A percentile compares a stretch with the other conserved stretches of the same genome.
Conservation (phyloP, 2,329 filamentous ascomycete species). For the Pezicula radicicola region DNA sequence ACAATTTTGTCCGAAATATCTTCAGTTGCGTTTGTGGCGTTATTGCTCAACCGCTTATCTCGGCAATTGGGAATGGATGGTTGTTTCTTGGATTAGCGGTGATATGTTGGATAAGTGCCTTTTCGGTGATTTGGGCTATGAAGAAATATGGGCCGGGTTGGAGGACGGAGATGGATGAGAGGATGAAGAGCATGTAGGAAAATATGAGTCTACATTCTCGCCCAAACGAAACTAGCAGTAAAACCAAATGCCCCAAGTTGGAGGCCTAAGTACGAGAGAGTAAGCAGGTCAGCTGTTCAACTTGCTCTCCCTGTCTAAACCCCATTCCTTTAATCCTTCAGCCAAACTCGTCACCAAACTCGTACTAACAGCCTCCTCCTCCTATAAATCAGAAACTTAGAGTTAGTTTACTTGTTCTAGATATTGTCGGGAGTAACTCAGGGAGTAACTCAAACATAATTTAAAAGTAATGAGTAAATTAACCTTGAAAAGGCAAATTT, state of each 20-base stretch:
- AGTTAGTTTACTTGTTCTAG: no score
- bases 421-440: no score
- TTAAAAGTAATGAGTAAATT: no score
- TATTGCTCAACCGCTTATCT: slow-evolving; percentile 67
- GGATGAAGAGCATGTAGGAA: slow-evolving; percentile 11
- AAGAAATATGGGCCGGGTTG: slow-evolving; percentile 58
- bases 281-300: no score
- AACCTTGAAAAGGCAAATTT: no score
- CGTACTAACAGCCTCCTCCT: slow-evolving; percentile 20
- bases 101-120: slow-evolving; percentile 54
- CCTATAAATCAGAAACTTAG: no score
- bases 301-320: not conserved
- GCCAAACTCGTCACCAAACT: slow-evolving; percentile 17
- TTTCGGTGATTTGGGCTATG: slow-evolving; percentile 57
- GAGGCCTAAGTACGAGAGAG: no score
- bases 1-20: slow-evolving; percentile 80
- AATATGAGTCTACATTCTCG: no score
- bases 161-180: slow-evolving; percentile 59
- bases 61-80: slow-evolving; percentile 72
- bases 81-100: slow-evolving; percentile 62
- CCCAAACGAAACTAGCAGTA: no score
- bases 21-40: slow-evolving; percentile 70
- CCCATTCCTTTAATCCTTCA: slow-evolving; percentile 18
- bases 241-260: no score
- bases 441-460: no score